Conservation (phyloP, 1,284 basidiomycete species). For the Sanghuangporus sanghuang region DNA sequence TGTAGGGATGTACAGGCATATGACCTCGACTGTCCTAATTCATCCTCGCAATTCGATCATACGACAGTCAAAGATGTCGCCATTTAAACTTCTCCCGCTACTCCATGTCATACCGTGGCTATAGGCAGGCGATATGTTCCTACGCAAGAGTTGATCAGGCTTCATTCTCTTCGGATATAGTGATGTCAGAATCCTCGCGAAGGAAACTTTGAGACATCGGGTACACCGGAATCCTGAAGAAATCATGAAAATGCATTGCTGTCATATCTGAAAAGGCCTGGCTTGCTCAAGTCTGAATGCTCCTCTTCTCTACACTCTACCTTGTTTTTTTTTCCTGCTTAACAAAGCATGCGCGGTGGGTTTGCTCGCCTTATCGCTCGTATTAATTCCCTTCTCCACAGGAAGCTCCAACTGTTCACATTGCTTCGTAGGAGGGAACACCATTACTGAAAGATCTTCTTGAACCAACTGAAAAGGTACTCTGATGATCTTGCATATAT, state of each 20-base stretch:
- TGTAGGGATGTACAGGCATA: not conserved
- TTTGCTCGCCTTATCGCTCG: not conserved
- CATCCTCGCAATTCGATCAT: not conserved
- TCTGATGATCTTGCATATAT: not conserved
- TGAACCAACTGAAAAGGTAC: not conserved
- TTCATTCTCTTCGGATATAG: not conserved
- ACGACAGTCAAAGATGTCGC: not conserved
- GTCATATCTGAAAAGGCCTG: not conserved
- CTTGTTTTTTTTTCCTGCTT: not conserved
- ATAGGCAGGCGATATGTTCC: not conserved
- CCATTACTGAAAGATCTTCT: not conserved
- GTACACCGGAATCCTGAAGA: not conserved
- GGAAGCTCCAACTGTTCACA: not conserved
- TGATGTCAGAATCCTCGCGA: not conserved
- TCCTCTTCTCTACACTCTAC: not conserved
- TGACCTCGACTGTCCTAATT: not conserved
- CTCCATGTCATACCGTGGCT: not conserved
- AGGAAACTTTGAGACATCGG: not conserved
- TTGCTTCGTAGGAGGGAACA: not conserved
- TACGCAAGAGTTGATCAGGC: not conserved
- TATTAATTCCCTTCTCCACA: not conserved
- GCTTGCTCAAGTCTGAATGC: not conserved
- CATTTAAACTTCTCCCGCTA: not conserved
- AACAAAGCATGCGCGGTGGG: not conserved
- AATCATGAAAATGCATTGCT: not conserved